phyloP scores from a whole-genome alignment of 2,329 filamentous ascomycete species.

The Aspergillus sp. region DNA sequence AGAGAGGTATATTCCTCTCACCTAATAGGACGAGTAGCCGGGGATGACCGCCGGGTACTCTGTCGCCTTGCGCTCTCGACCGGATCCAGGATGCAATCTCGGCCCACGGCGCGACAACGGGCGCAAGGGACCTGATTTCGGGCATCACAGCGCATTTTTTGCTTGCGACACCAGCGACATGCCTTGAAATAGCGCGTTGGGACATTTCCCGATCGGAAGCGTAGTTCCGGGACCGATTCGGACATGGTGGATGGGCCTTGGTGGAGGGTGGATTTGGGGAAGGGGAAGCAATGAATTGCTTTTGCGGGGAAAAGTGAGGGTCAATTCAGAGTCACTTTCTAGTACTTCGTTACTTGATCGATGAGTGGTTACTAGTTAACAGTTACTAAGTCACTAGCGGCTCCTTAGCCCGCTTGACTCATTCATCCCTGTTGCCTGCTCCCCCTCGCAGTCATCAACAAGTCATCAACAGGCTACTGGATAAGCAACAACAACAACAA shows the following conservation, averaged over 20 bases:
- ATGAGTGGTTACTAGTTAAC: no score
- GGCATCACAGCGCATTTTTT: constrained; percentile 41
- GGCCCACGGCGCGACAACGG: constrained; percentile 35
- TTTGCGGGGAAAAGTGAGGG: not conserved
- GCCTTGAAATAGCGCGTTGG: constrained; percentile 38
- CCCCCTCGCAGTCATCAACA: no score
- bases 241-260: not conserved
- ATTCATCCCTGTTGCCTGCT: no score
- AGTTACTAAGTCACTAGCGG: no score
- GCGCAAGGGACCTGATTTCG: constrained; percentile 38
- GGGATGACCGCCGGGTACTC: constrained; percentile 17
- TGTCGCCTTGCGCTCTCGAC: constrained; percentile 30
- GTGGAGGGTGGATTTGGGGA: not conserved
- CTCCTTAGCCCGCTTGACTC: no score
- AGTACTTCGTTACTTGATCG: no score
- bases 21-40: not conserved
- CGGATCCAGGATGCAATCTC: constrained; percentile 37
- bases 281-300: not conserved
- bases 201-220: constrained; percentile 27
- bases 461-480: no score
- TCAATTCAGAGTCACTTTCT: no score
- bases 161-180: constrained; percentile 38
- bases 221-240: not conserved
- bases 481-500: no score
- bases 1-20: not conserved